These are phyloP conservation scores for Phytophthora gonapodyides DNA, from an alignment of 352 stramenopile species.

Conservation along the genomic window DNA sequence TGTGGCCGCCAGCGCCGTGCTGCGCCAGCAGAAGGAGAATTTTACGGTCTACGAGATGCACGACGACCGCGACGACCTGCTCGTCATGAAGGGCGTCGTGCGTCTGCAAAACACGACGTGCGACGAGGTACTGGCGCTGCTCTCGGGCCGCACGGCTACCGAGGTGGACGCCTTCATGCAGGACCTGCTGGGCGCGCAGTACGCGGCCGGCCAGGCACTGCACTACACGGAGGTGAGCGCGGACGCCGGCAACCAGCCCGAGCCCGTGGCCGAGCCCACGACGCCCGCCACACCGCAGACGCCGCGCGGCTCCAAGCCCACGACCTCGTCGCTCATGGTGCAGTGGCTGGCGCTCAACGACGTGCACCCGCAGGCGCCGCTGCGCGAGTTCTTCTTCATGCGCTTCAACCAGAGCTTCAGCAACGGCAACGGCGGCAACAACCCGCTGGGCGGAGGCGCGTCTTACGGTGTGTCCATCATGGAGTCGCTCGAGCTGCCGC, in stretches of 20 bases:
- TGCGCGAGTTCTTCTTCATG: conserved; percentile 85
- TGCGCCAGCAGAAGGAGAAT: conserved; percentile 80
- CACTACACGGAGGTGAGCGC: conserved; percentile 52
- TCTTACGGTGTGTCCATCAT: conserved; percentile 68
- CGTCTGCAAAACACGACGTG: conserved; percentile 70
- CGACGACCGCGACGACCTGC: conserved; percentile 48
- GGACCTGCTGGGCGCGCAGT: conserved; percentile 62
- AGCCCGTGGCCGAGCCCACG: conserved; percentile 28
- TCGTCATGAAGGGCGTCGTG: conserved; percentile 77
- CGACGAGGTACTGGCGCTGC: conserved; percentile 68
- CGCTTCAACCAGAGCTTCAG: conserved; percentile 70
- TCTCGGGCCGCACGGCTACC: conserved; percentile 46
- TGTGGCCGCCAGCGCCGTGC: conserved; percentile 36
- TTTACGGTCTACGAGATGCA: conserved; percentile 79
- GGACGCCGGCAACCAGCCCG: conserved; percentile 28
- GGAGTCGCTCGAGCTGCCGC: conserved; percentile 68
- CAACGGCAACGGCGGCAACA: conserved; percentile 41
- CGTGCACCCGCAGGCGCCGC: conserved; percentile 48
- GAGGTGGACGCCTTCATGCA: conserved; percentile 58
- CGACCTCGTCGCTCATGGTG: conserved; percentile 44
- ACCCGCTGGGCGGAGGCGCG: conserved; percentile 33
- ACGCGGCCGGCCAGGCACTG: conserved; percentile 60
- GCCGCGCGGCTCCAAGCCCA: conserved; percentile 25
- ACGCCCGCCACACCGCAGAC: conserved; percentile 34
- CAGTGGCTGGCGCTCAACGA: conserved; percentile 83